Evolutionary conservation across 257 asterid genomes (phyloP).

Genomic region (Jacaranda copaia): DNA sequence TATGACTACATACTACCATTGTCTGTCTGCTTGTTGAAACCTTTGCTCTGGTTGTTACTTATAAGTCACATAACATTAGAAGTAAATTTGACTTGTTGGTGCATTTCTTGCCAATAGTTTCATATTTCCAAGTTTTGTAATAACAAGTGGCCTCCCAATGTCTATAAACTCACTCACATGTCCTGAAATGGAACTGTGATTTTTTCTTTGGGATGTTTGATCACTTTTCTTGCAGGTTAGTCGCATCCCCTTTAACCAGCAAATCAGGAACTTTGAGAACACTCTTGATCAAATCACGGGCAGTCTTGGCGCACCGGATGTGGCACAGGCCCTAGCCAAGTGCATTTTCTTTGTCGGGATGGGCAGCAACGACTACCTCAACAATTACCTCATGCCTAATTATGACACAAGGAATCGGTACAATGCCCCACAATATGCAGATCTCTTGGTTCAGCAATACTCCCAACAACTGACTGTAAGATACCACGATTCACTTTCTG

Average conservation of each 20-base stretch:
- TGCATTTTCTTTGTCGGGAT: conserved; percentile 88
- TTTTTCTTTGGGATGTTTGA: neutral
- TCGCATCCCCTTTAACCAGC: conserved; percentile 86
- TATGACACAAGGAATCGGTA: conserved; percentile 67
- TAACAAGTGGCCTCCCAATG: neutral
- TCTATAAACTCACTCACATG: too few relatives aligned
- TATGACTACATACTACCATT: neutral
- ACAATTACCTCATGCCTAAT: conserved; percentile 89
- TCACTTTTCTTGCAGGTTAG: conserved; percentile 54
- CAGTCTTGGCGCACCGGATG: conserved; percentile 57
- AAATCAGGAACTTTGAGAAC: conserved; percentile 79
- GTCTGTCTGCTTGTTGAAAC: neutral
- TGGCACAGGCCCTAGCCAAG: conserved; percentile 53
- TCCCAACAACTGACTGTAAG: conserved; percentile 76
- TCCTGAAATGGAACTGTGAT: neutral
- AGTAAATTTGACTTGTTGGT: too few relatives aligned
- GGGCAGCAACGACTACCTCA: conserved; percentile 97
- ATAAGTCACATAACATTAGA: too few relatives aligned
- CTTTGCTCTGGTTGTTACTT: neutral
- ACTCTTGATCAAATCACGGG: conserved; percentile 65
- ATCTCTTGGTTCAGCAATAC: conserved; percentile 67
- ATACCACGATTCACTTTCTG: neutral
- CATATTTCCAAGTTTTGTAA: neutral
- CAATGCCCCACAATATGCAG: conserved; percentile 78
- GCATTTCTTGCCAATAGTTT: neutral